phyloP scores from a whole-genome alignment of 805 yeast genomes.

The Candida insectalens region DNA sequence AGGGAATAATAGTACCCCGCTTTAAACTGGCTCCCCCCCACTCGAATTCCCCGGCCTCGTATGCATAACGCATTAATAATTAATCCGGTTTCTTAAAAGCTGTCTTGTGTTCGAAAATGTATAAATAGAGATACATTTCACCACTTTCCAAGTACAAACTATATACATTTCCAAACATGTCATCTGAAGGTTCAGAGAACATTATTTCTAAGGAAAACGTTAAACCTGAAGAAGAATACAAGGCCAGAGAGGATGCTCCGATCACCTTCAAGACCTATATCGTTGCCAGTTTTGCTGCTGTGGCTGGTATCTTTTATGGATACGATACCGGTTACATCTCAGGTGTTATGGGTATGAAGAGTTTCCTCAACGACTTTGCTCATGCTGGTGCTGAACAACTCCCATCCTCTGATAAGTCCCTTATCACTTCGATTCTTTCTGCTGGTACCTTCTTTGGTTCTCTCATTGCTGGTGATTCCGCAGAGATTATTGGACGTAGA shows the following conservation, averaged over 20 bases:
- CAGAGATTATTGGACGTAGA: conserved; percentile 38
- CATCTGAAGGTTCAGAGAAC: too few relatives aligned
- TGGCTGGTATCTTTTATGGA: conserved; percentile 60
- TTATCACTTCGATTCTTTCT: conserved; percentile 66
- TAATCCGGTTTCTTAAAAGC: too few relatives aligned
- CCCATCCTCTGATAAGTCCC: conserved; percentile 24
- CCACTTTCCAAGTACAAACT: too few relatives aligned
- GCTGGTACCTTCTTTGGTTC: conserved; percentile 69
- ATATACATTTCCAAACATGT: too few relatives aligned
- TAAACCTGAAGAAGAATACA: too few relatives aligned
- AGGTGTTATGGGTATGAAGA: conserved; percentile 57
- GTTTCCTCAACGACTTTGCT: conserved; percentile 24
- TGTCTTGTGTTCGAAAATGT: neutral
- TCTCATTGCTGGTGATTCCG: conserved; percentile 45
- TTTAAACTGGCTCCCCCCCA: too few relatives aligned
- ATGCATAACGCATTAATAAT: too few relatives aligned
- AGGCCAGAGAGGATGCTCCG: conserved; percentile 21
- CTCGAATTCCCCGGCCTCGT: too few relatives aligned
- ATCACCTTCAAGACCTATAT: conserved; percentile 26
- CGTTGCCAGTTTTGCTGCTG: conserved; percentile 50
- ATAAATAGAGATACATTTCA: too few relatives aligned
- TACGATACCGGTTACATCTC: conserved; percentile 63
- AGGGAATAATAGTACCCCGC: too few relatives aligned
- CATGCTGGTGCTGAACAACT: conserved; percentile 11
- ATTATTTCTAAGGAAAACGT: too few relatives aligned